These are phyloP conservation scores for Aspergillus biplanus DNA, from an alignment of 495 filamentous ascomycete species.

Conservation along the genomic window DNA sequence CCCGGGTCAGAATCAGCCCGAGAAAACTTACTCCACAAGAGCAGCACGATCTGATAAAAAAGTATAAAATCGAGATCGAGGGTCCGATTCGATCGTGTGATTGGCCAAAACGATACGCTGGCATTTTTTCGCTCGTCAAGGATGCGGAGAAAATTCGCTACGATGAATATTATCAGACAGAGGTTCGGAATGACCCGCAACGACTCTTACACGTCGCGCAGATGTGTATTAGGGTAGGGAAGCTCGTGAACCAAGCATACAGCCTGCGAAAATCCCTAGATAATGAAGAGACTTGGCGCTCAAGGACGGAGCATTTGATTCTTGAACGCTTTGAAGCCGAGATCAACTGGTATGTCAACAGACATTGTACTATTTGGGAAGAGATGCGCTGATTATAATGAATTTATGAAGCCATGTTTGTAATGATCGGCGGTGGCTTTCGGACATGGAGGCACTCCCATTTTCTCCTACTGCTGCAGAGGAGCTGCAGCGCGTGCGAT, in stretches of 20 bases:
- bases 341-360: too few relatives aligned
- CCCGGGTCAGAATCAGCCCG: too few relatives aligned
- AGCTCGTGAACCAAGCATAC: not conserved
- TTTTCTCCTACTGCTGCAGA: too few relatives aligned
- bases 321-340: not conserved
- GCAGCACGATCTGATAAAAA: not conserved
- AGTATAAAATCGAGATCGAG: constrained; percentile 6
- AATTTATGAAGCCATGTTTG: too few relatives aligned
- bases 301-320: constrained; percentile 5
- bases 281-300: constrained; percentile 8
- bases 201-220: not conserved
- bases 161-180: constrained; percentile 1
- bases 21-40: constrained; percentile 1
- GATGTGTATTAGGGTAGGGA: constrained; percentile 3
- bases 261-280: not conserved
- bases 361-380: too few relatives aligned
- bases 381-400: too few relatives aligned
- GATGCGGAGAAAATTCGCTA: constrained; percentile 4
- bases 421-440: too few relatives aligned
- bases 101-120: not conserved
- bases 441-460: too few relatives aligned
- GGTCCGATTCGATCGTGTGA: constrained; percentile 1
- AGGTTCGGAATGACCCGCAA: not conserved
- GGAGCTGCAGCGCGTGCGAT: too few relatives aligned
- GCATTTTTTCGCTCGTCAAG: not conserved